Evolutionary conservation across 495 filamentous ascomycete genomes (phyloP), one percentile per base, ranked within the genome.

Genomic region (Talaromyces thailandensis): DNA sequence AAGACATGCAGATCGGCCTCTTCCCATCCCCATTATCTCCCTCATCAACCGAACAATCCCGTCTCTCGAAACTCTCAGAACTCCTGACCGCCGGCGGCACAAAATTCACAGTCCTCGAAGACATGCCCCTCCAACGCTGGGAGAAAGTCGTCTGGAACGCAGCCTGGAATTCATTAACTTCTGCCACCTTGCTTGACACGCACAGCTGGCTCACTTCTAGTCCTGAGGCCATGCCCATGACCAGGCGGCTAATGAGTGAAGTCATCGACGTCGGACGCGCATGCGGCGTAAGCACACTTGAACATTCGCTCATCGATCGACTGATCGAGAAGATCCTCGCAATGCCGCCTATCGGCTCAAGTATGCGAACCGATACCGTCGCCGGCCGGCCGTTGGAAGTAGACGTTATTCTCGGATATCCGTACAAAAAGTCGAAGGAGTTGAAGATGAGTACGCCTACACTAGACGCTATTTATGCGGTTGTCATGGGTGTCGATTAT

Each of bases 91-190:
- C 64, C 1, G 79, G 79, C 11, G 56, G 71, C 23, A 82, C 80
- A 2, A 62, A 63, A 7, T 76, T 77, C 69, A 63, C 72, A 14
- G 61, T 79, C 11, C 62, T 74, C 6, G 71, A 73, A 0, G 73
- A 79, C 51, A 77, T 84, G 51, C 81, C 82, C 37, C 66, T 66
- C 45, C 69, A 74, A 58, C 75, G 79, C 55, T 84, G 81, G 81
- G 75, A 79, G 43, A 84, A 84, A 60, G 76, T 81, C 11, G 76
- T 82, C 12, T 82, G 80, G 79, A 84, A 84, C 62, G 79, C 66
- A 9, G 80, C 80, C 0, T 82, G 80, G 80, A 84, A 82, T 65
- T 75, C 79, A 0, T 37, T 82, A 21, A 84, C 80, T 0, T 71
- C 81, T 0, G 62, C 82, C n/a, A 82, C 81, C 0, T 60, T 73